These are phyloP conservation scores for Scutellaria galericulata DNA, from an alignment of 257 asterid genomes.

Conservation along the genomic window DNA sequence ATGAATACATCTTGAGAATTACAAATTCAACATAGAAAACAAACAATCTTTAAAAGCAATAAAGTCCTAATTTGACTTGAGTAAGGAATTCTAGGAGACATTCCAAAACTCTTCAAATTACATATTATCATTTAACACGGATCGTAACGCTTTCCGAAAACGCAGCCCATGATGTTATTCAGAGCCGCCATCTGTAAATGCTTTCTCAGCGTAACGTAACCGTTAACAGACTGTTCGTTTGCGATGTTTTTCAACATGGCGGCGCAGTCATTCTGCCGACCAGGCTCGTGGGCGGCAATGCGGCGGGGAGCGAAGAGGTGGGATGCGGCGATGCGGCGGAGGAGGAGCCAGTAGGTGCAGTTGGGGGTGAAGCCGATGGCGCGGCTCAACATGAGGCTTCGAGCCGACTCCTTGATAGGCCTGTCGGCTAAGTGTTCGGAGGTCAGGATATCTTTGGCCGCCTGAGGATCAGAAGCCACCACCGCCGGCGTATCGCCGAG, in stretches of 20 bases:
- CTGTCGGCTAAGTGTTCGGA: conserved; percentile 62
- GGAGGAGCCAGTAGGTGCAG: conserved; percentile 71
- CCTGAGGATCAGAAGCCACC: conserved; percentile 55
- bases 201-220: conserved; percentile 40
- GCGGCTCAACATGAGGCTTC: conserved; percentile 60
- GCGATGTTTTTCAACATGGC: conserved; percentile 34
- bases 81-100: too few relatives aligned
- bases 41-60: too few relatives aligned
- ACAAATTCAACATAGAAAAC: too few relatives aligned
- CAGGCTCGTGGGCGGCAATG: conserved; percentile 47
- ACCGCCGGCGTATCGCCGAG: conserved; percentile 66
- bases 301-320: conserved; percentile 65
- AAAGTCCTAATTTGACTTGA: too few relatives aligned
- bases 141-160: conserved; percentile 61
- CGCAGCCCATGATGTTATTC: conserved; percentile 60
- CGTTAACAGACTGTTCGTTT: conserved; percentile 30
- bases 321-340: conserved; percentile 66
- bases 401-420: conserved; percentile 69
- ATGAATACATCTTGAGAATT: too few relatives aligned
- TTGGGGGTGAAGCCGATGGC: conserved; percentile 81
- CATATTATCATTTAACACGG: too few relatives aligned
- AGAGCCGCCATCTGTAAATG: conserved; percentile 54
- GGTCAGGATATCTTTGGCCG: conserved; percentile 59
- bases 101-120: too few relatives aligned
- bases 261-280: conserved; percentile 39